phyloP scores from a whole-genome alignment of 1,284 basidiomycete genomes.

The Vanrija humicola region DNA sequence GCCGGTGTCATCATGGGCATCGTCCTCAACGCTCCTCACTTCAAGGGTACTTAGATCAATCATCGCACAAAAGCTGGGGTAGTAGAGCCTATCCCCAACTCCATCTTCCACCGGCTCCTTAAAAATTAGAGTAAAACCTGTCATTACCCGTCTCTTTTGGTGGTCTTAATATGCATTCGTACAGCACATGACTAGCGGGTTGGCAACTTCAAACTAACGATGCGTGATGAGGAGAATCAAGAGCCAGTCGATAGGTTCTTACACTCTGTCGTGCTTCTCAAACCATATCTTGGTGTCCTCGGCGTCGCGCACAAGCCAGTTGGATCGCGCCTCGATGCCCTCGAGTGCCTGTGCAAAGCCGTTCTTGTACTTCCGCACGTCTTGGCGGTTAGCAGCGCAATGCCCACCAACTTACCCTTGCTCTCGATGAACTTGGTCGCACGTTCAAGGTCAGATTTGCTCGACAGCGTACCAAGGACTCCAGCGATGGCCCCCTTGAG shows the following conservation, averaged over 20 bases:
- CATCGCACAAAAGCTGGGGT: not conserved
- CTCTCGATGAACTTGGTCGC: constrained; percentile 62
- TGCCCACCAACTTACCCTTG: constrained; percentile 33
- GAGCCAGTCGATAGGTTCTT: not conserved
- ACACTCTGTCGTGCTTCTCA: constrained; percentile 44
- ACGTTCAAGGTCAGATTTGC: constrained; percentile 62
- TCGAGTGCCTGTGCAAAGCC: constrained; percentile 54
- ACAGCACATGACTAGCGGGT: too few species aligned
- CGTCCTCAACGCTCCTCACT: constrained; percentile 47
- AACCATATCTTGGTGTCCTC: constrained; percentile 59
- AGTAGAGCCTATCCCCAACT: not conserved
- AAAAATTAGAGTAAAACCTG: not conserved
- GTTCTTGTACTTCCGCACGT: constrained; percentile 47
- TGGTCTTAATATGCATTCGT: too few species aligned
- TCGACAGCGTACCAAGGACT: constrained; percentile 61
- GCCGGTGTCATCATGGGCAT: constrained; percentile 44
- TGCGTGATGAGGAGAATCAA: too few species aligned
- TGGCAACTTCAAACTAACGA: too few species aligned
- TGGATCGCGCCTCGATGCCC: constrained; percentile 51
- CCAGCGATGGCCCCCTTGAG: constrained; percentile 48
- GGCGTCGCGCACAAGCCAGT: constrained; percentile 53
- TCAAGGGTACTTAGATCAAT: constrained; percentile 8
- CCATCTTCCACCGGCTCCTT: not conserved
- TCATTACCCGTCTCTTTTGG: too few species aligned
- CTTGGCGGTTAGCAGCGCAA: not conserved